Percentiles rank a stretch among this genome's conserved stretches.
phyloP scores from a whole-genome alignment of 495 filamentous ascomycete genomes.

The Niebla homalea region DNA sequence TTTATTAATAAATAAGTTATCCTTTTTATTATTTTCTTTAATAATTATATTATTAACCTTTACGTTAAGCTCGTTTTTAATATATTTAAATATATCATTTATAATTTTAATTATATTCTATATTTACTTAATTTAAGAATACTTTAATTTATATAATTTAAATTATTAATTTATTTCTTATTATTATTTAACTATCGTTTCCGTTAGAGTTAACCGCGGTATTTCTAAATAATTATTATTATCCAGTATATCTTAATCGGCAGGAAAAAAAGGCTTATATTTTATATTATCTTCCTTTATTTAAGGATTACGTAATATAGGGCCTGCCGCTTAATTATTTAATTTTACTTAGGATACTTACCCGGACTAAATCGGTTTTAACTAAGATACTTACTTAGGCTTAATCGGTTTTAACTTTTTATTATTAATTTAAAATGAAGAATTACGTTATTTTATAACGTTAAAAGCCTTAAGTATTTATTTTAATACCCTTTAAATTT shows the following conservation, averaged over 20 bases:
- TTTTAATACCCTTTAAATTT: neutral
- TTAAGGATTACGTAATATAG: neutral
- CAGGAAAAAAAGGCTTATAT: neutral
- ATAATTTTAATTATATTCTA: conserved; percentile 2
- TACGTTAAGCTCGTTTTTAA: too few species aligned
- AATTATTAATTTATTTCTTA: neutral
- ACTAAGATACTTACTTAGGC: too few species aligned
- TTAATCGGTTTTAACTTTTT: neutral
- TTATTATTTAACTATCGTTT: neutral
- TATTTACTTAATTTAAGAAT: neutral
- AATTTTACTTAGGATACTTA: neutral
- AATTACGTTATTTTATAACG: neutral
- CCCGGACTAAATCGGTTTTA: too few species aligned
- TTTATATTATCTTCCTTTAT: neutral
- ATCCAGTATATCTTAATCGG: too few species aligned
- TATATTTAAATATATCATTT: neutral
- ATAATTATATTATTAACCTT: neutral
- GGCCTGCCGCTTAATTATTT: neutral
- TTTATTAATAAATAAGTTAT: neutral
- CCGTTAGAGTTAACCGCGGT: neutral
- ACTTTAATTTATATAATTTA: neutral
- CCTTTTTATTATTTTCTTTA: neutral
- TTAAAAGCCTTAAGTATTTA: neutral
- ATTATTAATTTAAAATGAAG: neutral
- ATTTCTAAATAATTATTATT: neutral